Conservation (phyloP, 768 basidiomycete genomes). For the Clitopilus hobsonii region DNA sequence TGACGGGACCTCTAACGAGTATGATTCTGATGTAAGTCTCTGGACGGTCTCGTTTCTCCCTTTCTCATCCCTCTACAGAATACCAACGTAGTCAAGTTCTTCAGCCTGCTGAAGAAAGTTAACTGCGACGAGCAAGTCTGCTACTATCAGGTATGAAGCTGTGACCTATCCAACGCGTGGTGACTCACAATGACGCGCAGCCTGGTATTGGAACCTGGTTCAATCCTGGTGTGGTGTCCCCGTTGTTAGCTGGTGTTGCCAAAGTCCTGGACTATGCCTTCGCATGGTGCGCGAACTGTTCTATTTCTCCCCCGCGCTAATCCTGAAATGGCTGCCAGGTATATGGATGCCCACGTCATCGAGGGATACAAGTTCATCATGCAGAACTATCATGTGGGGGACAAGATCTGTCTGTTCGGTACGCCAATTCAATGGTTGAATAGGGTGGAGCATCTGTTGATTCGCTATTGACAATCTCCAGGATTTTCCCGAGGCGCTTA, state of each 20-base stretch:
- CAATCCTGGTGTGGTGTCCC: constrained; percentile 62
- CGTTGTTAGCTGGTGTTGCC: constrained; percentile 38
- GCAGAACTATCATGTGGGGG: constrained; percentile 71
- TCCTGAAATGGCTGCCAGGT: constrained; percentile 34
- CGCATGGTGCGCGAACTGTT: constrained; percentile 50
- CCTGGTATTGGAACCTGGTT: constrained; percentile 49
- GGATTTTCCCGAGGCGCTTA: constrained; percentile 25
- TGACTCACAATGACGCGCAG: not conserved
- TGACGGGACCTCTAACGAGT: constrained; percentile 61
- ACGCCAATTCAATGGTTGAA: not conserved
- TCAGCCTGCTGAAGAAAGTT: constrained; percentile 62
- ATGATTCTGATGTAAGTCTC: constrained; percentile 32
- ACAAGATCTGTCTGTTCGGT: constrained; percentile 75
- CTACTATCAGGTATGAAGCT: constrained; percentile 53
- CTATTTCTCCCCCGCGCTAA: not conserved
- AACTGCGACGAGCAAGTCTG: constrained; percentile 48
- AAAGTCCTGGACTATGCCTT: constrained; percentile 53
- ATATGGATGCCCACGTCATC: constrained; percentile 65
- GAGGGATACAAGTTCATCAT: constrained; percentile 76
- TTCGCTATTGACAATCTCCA: not conserved
- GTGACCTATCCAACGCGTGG: not conserved
- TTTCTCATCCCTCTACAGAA: constrained; percentile 29
- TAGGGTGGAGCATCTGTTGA: not conserved
- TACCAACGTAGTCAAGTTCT: constrained; percentile 70
- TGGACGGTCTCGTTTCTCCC: not conserved